Evolutionary conservation across 2,329 filamentous ascomycete species (phyloP), one percentile per base, ranked within the genome.

Genomic region (Colletotrichum somersetense): DNA sequence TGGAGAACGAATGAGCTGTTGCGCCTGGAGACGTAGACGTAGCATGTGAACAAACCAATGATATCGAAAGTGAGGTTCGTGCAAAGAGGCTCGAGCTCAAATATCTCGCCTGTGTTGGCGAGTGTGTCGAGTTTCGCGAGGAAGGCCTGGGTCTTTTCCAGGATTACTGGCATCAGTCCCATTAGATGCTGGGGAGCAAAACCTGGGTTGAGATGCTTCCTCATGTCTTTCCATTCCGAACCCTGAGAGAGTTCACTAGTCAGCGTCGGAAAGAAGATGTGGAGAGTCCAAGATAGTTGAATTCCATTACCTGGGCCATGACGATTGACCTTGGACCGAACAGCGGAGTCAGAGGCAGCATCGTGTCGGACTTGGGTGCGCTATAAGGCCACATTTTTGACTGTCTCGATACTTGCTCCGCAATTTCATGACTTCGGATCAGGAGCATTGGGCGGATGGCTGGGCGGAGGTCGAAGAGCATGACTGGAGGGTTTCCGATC

Each of bases 171-270:
- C 62, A 83, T 68, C 1, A 83, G 75, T 5, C 77, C 79, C 70
- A 82, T 77, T n/a, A 84, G 76, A 44, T 83, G 80, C 64, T 81
- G 79, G 1, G 80, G 81, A 0, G 82, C 79, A 62, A 83, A 84
- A 0, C 80, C 82, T 0, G 79, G 80, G 72, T 80, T 83, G 74
- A 80, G 81, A 35, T 78, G 76, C 67, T 79, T 81, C n/a, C 82
- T 79, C 33, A 74, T 63, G 26, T 68, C 58, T 59, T 75, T 76
- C 76, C 76, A 77, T n/a, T 64, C 58, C 1, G 75, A 61, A 2
- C 69, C 70, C 63, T 75, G 14, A n/a, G 6, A 48, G n/a, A 20
- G 6, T 2, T 30, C 30, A 3, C 1, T n/a, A 1, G 12, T 38
- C 26, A 40, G 26, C 38, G 14, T 20, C 48, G 23, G 5, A 4